Evolutionary conservation across 192 early-diverging fungal species (phyloP).

Genomic region (Coemansia sp.): DNA sequence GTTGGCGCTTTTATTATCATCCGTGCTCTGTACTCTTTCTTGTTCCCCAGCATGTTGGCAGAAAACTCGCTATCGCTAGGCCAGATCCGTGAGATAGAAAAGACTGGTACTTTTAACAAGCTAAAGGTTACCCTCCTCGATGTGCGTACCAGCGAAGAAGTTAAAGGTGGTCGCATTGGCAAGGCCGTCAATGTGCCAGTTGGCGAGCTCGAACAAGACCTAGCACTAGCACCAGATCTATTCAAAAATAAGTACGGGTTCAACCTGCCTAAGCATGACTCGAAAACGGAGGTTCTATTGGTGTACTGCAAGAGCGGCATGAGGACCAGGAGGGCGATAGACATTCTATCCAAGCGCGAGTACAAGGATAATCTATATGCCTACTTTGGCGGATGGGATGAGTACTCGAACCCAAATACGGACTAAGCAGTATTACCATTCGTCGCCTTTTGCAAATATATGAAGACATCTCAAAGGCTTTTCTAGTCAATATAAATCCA

Average conservation of each 20-base stretch:
- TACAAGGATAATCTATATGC: conserved; percentile 33
- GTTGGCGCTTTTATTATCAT: conserved; percentile 10
- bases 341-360: conserved; percentile 1
- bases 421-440: too few species aligned
- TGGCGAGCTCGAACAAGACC: conserved; percentile 17
- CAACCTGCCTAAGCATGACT: conserved; percentile 18
- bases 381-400: conserved; percentile 33
- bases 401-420: conserved; percentile 1
- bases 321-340: conserved; percentile 22
- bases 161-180: conserved; percentile 20
- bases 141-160: conserved; percentile 29
- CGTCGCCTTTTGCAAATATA: too few species aligned
- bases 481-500: too few species aligned
- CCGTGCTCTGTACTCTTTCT: conserved; percentile 6
- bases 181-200: conserved; percentile 33
- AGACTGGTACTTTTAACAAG: conserved; percentile 9
- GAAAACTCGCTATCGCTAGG: conserved; percentile 19
- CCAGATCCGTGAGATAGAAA: conserved; percentile 21
- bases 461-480: too few species aligned
- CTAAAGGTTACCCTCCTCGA: conserved; percentile 27
- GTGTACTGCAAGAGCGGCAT: conserved; percentile 36
- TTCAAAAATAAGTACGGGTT: conserved; percentile 27
- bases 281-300: conserved; percentile 11
- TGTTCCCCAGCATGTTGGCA: conserved; percentile 29
- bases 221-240: conserved; percentile 12